Evolutionary conservation across 202 grass and related monocot genomes (phyloP), one percentile per base, ranked within the genome.

Genomic region (Schoenoplectus triqueter): DNA sequence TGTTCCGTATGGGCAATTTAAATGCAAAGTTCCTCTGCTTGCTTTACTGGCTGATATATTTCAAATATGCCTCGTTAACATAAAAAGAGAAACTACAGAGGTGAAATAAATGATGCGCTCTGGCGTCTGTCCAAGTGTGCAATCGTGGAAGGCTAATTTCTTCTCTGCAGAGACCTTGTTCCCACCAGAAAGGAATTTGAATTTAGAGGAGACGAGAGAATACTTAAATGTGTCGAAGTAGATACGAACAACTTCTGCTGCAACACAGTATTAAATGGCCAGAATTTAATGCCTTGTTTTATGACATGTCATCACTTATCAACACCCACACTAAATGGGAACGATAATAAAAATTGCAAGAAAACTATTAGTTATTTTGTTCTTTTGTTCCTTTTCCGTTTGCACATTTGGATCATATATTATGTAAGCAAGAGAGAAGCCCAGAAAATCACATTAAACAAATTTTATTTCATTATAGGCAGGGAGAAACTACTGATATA

Each of bases 401-500:
- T 14, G 21, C 11, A 15, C 3, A 77, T 77, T 77, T 56, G 1
- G 11, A 41, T 57, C 73, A 39, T 55, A 31, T 13, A 13, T 78
- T 41, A 59, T 31, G 2, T 21, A 59, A 56, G 73, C 14, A 8
- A 77, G 19, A 40, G 21, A 39, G 2, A 77, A 15, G 10, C 17
- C 56, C 73, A n/a, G 73, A 77, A 57, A 77, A 40, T 39, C 42
- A 17, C 69, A 42, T 78, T 59, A 52, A 31, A 31, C 0, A 60
- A 61, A 18, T 18, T 61, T 79, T 1, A 5, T 79, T 18, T 60
- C 8, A n/a, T 66, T 21, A 41, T 56, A 98, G 95, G 91, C 9
- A 89, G 81, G 45, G 89, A 99, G 79, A 94, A 92, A 90, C 87
- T 99, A 50, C 66, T 95, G 0, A 79, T 99, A 7, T 99, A 96